Evolutionary conservation across 169 alveolate species (phyloP).

Genomic region (Cryptosporidium ubiquitum): DNA sequence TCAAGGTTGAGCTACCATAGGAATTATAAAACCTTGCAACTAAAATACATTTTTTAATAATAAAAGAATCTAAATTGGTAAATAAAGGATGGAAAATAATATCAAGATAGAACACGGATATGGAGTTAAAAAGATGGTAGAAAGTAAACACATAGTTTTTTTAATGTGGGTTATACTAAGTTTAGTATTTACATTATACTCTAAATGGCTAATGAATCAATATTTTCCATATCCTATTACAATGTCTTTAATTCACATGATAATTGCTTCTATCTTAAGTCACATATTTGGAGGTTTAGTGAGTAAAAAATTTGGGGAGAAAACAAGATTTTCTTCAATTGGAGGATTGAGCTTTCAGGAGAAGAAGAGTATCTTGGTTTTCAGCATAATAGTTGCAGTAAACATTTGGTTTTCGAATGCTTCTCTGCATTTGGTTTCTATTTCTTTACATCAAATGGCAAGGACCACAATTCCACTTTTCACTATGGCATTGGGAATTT

Average conservation of each 20-base stretch:
- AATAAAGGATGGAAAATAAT: neutral
- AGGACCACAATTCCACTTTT: conserved; percentile 72
- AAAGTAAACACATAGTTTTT: neutral
- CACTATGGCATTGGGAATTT: conserved; percentile 55
- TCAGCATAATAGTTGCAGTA: conserved; percentile 56
- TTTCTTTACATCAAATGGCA: conserved; percentile 62
- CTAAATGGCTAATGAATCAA: conserved; percentile 49
- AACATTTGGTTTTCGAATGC: conserved; percentile 73
- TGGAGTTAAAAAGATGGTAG: neutral
- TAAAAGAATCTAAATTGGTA: no score
- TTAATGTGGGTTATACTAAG: conserved; percentile 30
- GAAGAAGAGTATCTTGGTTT: conserved; percentile 11
- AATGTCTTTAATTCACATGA: conserved; percentile 56
- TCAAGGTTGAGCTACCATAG: no score
- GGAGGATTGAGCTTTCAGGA: neutral
- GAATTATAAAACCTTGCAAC: neutral
- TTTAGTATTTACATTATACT: conserved; percentile 44
- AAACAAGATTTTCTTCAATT: neutral
- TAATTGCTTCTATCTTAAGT: conserved; percentile 1
- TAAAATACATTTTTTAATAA: no score
- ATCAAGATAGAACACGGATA: conserved; percentile 1
- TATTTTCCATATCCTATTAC: conserved; percentile 71
- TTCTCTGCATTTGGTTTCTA: conserved; percentile 33
- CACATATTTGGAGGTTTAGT: neutral
- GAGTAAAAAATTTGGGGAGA: neutral